Base-by-base conservation (phyloP, 257 asterid species). In the Solanum habrochaites region DNA sequence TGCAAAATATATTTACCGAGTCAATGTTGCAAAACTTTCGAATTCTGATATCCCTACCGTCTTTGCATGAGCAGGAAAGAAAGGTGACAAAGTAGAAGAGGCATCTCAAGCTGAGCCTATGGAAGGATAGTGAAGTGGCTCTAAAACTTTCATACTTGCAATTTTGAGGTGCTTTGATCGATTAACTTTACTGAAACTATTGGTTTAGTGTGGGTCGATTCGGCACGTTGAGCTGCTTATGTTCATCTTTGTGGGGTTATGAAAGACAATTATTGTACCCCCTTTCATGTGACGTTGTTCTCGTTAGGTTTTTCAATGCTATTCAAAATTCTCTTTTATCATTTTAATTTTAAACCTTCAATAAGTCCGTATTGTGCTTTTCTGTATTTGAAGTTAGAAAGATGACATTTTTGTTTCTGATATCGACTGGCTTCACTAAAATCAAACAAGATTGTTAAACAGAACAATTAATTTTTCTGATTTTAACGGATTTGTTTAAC, bases 71-170 rank as follows among this genome's bases (percentile, higher is more conserved):
- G 87, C 93, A 94, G 98, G 91, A 37, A 95, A 93, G 92, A 95
- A 95, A 83, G 94, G 92, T 3, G 98, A 93, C 67, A 94, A 92
- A 80, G 81, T 93, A 2, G 97, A 92, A 83, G 95, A 91, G 43
- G 31, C 90, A 0, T 88, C 86, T 18, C 93, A 89, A 52, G 88
- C 93, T 20, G 95, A 92, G 90, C 90, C 91, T 13, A 88, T 83
- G 90, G 95, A 90, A 18, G 89, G 86, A 27, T 90, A 90, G 37
- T 31, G 91, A 18, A 88, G 85, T 83, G 94, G 87, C 1, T 72
- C 88, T 18, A 87, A 87, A 80, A 70, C 92, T 49, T 66, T 72
- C 10, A 43, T 49, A 81, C 16, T 47, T 49, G 27, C 69, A 81
- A 81, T 81, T 81, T 81, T 81, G 69, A 29, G 67, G 85, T 81